These are phyloP conservation scores for Ganoderma leucocontextum DNA, from an alignment of 1,284 basidiomycete genomes.

Conservation along the genomic window DNA sequence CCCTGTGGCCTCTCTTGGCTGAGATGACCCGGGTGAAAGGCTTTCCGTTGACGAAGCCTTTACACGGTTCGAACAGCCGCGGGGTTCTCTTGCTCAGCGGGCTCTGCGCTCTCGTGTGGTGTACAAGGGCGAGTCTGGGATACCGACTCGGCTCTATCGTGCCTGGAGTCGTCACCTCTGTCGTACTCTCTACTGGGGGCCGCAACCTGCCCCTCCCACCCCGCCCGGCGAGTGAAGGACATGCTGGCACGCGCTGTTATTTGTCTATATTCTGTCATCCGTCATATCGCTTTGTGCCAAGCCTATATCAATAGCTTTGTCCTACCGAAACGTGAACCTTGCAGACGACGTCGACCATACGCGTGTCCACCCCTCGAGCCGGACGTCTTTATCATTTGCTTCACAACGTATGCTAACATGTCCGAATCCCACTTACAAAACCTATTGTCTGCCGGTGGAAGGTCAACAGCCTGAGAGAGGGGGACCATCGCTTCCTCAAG, in stretches of 20 bases:
- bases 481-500: neutral
- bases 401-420: neutral
- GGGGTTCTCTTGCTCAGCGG: neutral
- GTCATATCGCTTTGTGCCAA: neutral
- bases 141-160: conserved; percentile 8
- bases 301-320: no score
- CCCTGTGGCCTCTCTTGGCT: conserved; percentile 40
- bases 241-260: neutral
- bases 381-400: neutral
- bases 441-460: no score
- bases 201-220: neutral
- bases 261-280: neutral
- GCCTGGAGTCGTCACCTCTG: neutral
- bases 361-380: neutral
- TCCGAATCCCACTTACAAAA: neutral
- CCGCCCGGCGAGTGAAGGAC: neutral
- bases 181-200: neutral
- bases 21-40: conserved; percentile 43
- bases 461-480: neutral
- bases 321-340: neutral
- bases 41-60: conserved; percentile 32
- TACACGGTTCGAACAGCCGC: conserved; percentile 7
- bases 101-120: conserved; percentile 23
- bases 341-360: no score
- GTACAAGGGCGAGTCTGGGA: conserved; percentile 4